Conservation (phyloP, 305 asterid genomes). For the Fraxinus nigra region DNA sequence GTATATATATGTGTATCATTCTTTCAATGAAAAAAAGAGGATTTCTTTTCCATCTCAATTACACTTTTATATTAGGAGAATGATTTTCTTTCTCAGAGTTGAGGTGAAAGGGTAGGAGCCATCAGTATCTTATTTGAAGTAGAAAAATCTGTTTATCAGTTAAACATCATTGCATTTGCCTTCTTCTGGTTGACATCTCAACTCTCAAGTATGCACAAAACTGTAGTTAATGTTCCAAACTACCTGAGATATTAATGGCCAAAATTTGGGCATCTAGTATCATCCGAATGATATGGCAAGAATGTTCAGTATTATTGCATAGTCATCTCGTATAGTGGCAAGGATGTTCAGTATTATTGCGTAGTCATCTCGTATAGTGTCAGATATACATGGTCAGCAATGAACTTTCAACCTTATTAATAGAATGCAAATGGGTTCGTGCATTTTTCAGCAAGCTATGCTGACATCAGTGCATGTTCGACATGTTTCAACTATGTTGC, state of each 20-base stretch:
- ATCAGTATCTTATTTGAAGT: neutral
- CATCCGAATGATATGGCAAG: neutral
- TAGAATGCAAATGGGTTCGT: neutral
- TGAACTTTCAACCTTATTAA: neutral
- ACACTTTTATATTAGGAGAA: neutral
- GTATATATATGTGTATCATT: too few relatives aligned
- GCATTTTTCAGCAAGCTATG: neutral
- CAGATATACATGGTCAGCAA: neutral
- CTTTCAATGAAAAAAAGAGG: too few relatives aligned
- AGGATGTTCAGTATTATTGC: neutral
- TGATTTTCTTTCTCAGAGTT: conserved; percentile 2
- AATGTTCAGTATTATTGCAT: neutral
- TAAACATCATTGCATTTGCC: neutral
- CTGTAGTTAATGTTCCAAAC: neutral
- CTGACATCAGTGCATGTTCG: neutral
- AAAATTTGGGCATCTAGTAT: neutral
- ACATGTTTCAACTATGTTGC: neutral
- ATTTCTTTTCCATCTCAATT: too few relatives aligned
- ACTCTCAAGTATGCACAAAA: neutral
- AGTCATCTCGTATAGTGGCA: neutral
- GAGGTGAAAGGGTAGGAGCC: neutral
- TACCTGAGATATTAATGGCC: neutral
- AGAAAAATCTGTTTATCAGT: neutral
- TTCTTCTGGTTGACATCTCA: neutral
- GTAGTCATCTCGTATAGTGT: neutral